A percentile compares a stretch with the other conserved stretches of the same genome.
phyloP scores from a whole-genome alignment of 495 filamentous ascomycete species.

The Jackrogersella multiformis region DNA sequence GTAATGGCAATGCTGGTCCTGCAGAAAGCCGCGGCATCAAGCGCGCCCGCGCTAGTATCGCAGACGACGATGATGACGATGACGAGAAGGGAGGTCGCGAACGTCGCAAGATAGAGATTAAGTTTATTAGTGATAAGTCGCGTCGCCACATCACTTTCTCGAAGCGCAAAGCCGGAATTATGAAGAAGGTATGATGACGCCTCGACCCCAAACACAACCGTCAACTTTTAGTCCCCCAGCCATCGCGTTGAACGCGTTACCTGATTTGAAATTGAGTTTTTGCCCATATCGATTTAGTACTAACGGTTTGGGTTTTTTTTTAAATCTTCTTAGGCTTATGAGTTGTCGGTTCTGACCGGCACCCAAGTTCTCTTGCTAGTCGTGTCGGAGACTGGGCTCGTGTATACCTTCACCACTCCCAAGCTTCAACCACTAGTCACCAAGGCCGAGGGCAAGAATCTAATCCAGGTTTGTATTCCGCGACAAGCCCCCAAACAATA shows the following conservation, averaged over 20 bases:
- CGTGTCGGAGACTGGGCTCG: conserved; percentile 96
- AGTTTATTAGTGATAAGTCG: conserved; percentile 99
- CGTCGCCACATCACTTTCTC: conserved; percentile 99
- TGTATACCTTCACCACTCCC: conserved; percentile 99
- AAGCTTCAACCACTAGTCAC: conserved; percentile 99
- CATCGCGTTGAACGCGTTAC: conserved; percentile 44
- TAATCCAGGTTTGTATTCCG: conserved; percentile 84
- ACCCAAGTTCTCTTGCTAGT: conserved; percentile 98
- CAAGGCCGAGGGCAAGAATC: conserved; percentile 98
- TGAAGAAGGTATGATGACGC: conserved; percentile 91
- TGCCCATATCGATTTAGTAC: conserved; percentile 23
- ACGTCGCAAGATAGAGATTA: conserved; percentile 99
- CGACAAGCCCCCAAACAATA: conserved; percentile 9
- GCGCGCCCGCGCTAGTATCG: conserved; percentile 80
- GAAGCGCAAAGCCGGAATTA: conserved; percentile 99
- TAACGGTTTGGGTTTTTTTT: no score
- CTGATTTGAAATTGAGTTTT: conserved; percentile 19
- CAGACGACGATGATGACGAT: conserved; percentile 97
- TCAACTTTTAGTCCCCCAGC: conserved; percentile 7
- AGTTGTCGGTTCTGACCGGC: conserved; percentile 95
- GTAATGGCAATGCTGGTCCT: conserved; percentile 67
- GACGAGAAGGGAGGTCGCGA: conserved; percentile 98
- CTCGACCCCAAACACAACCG: conserved; percentile 4
- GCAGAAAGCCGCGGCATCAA: conserved; percentile 85
- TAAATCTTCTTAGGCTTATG: conserved; percentile 77